phyloP scores from a whole-genome alignment of 139 green algal species.

The Asterochloris erici region DNA sequence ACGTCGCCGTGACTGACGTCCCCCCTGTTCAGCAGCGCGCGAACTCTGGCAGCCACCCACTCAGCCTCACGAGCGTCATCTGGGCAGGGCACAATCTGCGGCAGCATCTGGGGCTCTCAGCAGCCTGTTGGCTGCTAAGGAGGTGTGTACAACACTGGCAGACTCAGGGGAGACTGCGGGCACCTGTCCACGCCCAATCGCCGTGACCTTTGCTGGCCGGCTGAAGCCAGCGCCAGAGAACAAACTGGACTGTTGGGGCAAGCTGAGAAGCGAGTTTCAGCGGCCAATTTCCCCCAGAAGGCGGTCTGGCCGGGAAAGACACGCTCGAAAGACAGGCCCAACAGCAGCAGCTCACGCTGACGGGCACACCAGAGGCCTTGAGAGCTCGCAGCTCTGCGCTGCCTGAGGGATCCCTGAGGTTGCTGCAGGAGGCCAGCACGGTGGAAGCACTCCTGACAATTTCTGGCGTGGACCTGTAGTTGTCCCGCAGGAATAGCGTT shows the following conservation, averaged over 20 bases:
- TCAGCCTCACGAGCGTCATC: slow-evolving; percentile 18
- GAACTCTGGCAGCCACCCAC: not conserved
- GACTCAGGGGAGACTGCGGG: no score
- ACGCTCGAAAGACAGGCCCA: not conserved
- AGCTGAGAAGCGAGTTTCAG: no score
- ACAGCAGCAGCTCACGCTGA: not conserved
- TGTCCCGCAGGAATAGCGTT: slow-evolving; percentile 32
- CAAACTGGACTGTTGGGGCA: no score
- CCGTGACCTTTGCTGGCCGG: no score
- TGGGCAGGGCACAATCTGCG: no score
- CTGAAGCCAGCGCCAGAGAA: no score
- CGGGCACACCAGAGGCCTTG: not conserved
- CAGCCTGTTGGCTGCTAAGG: no score
- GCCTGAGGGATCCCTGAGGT: not conserved
- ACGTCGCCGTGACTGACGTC: slow-evolving; percentile 26
- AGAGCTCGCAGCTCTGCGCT: not conserved
- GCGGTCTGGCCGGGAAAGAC: no score
- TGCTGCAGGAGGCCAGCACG: not conserved
- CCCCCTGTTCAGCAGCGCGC: slow-evolving; percentile 3
- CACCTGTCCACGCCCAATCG: no score
- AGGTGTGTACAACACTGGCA: no score
- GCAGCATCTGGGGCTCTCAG: no score
- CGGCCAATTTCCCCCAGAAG: no score
- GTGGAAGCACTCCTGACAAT: slow-evolving; percentile 8
- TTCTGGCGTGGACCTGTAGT: slow-evolving; percentile 39